These are phyloP conservation scores for Berkeleyomyces rouxiae DNA, from an alignment of 2,329 filamentous ascomycete genomes.

Conservation along the genomic window DNA sequence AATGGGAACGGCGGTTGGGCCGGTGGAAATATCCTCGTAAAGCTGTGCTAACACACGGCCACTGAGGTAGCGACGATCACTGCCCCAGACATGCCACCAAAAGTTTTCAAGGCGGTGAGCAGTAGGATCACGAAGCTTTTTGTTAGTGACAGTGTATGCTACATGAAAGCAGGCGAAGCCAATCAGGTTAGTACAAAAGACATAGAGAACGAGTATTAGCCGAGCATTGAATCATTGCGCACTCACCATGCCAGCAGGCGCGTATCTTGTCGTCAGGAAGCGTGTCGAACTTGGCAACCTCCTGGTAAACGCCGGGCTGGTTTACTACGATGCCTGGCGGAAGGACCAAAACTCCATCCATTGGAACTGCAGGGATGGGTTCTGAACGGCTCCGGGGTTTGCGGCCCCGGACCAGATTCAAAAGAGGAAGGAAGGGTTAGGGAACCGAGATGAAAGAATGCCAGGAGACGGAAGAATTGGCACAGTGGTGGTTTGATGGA, in stretches of 20 bases:
- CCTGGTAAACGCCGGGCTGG: conserved; percentile 32
- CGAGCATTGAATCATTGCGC: neutral
- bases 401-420: conserved; percentile 3
- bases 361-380: neutral
- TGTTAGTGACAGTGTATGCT: conserved; percentile 46
- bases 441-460: neutral
- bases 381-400: conserved; percentile 4
- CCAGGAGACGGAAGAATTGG: neutral
- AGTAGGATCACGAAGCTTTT: conserved; percentile 43
- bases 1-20: conserved; percentile 39
- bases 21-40: conserved; percentile 41
- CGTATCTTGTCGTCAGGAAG: conserved; percentile 36
- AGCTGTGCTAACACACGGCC: conserved; percentile 37
- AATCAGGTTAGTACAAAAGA: neutral
- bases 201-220: neutral
- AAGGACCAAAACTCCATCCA: conserved; percentile 25
- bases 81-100: conserved; percentile 51
- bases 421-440: neutral
- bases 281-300: conserved; percentile 34
- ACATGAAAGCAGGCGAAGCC: neutral
- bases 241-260: conserved; percentile 40
- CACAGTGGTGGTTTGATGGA: neutral
- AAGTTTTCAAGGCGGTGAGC: conserved; percentile 46
- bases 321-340: conserved; percentile 43
- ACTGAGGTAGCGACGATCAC: conserved; percentile 35